A percentile compares a stretch with the other conserved stretches of the same genome.
phyloP scores from a whole-genome alignment of 164 flowering plant genomes.

The Pachysandra terminalis region DNA sequence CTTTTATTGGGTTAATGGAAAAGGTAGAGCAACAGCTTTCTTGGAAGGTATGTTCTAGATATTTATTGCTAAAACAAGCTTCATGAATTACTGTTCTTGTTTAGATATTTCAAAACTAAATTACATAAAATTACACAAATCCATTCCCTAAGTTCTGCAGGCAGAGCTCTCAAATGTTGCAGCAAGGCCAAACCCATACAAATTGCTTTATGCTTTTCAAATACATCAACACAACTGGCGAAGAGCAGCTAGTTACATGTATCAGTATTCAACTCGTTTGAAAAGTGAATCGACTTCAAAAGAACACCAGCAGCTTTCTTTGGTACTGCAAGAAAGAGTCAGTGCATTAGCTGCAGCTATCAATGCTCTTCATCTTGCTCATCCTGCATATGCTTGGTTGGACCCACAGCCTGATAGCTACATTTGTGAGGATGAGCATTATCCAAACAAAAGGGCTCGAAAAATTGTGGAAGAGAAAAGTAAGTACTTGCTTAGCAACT shows the following conservation, averaged over 20 bases:
- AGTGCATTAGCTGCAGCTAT: constrained; percentile 81
- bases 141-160: constrained; percentile 33
- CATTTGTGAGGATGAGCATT: constrained; percentile 29
- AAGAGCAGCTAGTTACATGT: constrained; percentile 79
- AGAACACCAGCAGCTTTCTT: constrained; percentile 43
- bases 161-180: constrained; percentile 81
- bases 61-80: constrained; percentile 4
- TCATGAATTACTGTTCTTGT: constrained; percentile 2
- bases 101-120: neutral
- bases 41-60: constrained; percentile 66
- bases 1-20: constrained; percentile 80
- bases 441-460: constrained; percentile 72
- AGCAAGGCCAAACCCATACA: constrained; percentile 66
- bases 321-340: constrained; percentile 65
- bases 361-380: constrained; percentile 85
- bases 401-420: constrained; percentile 45
- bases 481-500: constrained; percentile 19
- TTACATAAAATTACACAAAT: neutral
- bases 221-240: constrained; percentile 88
- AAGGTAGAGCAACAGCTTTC: constrained; percentile 82
- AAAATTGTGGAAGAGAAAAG: constrained; percentile 38
- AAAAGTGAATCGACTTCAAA: constrained; percentile 46
- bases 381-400: constrained; percentile 86
- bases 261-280: constrained; percentile 63
- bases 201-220: constrained; percentile 87